These are phyloP conservation scores for Aureobasidium sp. DNA, from an alignment of 2,329 filamentous ascomycete genomes.

Conservation along the genomic window DNA sequence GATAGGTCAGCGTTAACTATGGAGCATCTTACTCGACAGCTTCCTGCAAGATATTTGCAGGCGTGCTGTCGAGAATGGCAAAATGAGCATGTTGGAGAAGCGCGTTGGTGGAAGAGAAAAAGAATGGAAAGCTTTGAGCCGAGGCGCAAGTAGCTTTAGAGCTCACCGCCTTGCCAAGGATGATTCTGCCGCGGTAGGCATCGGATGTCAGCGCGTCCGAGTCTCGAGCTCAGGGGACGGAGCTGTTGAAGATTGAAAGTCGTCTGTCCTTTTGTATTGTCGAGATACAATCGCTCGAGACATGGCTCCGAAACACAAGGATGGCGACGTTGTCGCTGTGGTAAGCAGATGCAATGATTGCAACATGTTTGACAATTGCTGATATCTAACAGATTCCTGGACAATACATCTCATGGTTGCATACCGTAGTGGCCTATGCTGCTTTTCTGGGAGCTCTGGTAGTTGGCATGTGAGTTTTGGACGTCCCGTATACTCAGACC, in stretches of 20 bases:
- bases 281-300: not conserved
- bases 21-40: not conserved
- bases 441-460: constrained; percentile 82
- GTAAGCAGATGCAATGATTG: constrained; percentile 32
- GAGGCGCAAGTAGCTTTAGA: not conserved
- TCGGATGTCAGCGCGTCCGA: not conserved
- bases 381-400: constrained; percentile 52
- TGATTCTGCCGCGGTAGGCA: not conserved
- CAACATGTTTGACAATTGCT: not conserved
- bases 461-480: constrained; percentile 49
- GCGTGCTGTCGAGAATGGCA: not conserved
- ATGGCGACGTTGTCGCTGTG: constrained; percentile 53
- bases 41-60: not conserved
- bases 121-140: not conserved
- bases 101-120: not conserved
- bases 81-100: not conserved
- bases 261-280: not conserved
- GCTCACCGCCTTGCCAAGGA: not conserved
- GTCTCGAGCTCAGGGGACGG: not conserved
- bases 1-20: too few relatives aligned
- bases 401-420: constrained; percentile 81
- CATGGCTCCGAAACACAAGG: constrained; percentile 55
- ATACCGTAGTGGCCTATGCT: constrained; percentile 74
- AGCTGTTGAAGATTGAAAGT: not conserved
- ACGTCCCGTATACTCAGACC: not conserved